phyloP scores from a whole-genome alignment of 1,284 basidiomycete species.

The Cutaneotrichosporon curvatum region DNA sequence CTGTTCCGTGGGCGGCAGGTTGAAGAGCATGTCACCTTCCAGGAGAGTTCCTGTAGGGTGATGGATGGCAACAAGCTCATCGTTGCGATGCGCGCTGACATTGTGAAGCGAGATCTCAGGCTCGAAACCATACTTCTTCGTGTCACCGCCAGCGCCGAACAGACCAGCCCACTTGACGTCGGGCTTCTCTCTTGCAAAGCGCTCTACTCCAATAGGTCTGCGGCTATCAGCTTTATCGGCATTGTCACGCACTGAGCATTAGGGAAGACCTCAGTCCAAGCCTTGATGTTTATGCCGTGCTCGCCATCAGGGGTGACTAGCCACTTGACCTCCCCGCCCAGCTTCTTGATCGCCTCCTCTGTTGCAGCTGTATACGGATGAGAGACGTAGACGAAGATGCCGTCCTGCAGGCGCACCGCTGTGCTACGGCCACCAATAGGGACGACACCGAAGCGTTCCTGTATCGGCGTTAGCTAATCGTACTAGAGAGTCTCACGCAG shows the following conservation, averaged over 20 bases:
- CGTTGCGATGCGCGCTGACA: slow-evolving; percentile 73
- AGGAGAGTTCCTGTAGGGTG: slow-evolving; percentile 68
- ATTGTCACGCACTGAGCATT: slow-evolving; percentile 53
- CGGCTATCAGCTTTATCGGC: not conserved
- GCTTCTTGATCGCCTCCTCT: slow-evolving; percentile 59
- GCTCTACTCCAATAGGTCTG: slow-evolving; percentile 47
- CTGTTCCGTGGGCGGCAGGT: slow-evolving; percentile 80
- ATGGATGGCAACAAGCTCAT: slow-evolving; percentile 87
- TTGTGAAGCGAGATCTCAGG: slow-evolving; percentile 56
- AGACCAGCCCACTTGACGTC: slow-evolving; percentile 47
- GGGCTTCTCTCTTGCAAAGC: slow-evolving; percentile 45
- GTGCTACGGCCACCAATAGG: slow-evolving; percentile 76
- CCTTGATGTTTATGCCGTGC: slow-evolving; percentile 48
- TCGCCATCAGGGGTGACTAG: slow-evolving; percentile 50
- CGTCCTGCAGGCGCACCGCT: slow-evolving; percentile 61
- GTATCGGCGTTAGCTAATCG: not conserved
- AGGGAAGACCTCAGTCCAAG: slow-evolving; percentile 58
- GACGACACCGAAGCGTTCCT: slow-evolving; percentile 57
- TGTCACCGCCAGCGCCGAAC: slow-evolving; percentile 40
- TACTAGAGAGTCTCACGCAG: not conserved
- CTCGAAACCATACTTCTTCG: slow-evolving; percentile 66
- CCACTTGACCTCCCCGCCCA: slow-evolving; percentile 67
- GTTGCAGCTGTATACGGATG: slow-evolving; percentile 70
- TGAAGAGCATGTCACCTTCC: slow-evolving; percentile 82
- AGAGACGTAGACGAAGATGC: slow-evolving; percentile 79